Percentiles rank a stretch among this genome's conserved stretches.
Evolutionary conservation across 2,329 filamentous ascomycete species (phyloP).

Genomic region (Curvularia hawaiiensis): DNA sequence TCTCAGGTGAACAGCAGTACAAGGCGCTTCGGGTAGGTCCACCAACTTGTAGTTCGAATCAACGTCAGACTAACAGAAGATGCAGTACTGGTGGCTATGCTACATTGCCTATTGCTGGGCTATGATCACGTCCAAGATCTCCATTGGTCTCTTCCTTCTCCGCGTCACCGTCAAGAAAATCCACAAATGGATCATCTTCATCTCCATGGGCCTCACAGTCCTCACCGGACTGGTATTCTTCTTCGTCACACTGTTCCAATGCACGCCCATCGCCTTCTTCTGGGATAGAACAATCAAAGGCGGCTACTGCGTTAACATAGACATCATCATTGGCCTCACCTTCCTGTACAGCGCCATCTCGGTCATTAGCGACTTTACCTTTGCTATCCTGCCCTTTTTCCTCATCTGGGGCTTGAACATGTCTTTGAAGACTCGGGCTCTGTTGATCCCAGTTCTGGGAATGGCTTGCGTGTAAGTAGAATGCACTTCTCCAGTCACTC

Average conservation of each 20-base stretch:
- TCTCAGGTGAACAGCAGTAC: constrained; percentile 29
- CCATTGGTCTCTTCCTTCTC: constrained; percentile 43
- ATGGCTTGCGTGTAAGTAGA: constrained; percentile 57
- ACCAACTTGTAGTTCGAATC: not conserved
- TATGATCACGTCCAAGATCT: constrained; percentile 43
- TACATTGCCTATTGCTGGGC: constrained; percentile 41
- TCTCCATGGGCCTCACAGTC: constrained; percentile 42
- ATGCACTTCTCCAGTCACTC: not conserved
- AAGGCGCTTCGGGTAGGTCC: constrained; percentile 38
- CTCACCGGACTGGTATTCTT: constrained; percentile 50
- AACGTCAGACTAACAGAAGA: not conserved
- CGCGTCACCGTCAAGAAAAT: constrained; percentile 37
- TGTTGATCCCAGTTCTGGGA: constrained; percentile 55
- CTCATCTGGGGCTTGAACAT: constrained; percentile 60
- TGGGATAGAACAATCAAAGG: constrained; percentile 50
- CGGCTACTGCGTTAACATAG: constrained; percentile 50
- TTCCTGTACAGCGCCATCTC: constrained; percentile 55
- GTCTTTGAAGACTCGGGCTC: constrained; percentile 53
- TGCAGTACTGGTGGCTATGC: constrained; percentile 45
- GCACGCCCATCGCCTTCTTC: constrained; percentile 55
- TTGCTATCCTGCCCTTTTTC: constrained; percentile 57
- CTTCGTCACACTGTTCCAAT: constrained; percentile 58
- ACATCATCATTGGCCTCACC: constrained; percentile 51
- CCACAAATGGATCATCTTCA: constrained; percentile 46
- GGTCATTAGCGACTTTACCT: constrained; percentile 55